These are phyloP conservation scores for Rhodamnia argentea DNA, from an alignment of 345 rosid genomes.

Conservation along the genomic window DNA sequence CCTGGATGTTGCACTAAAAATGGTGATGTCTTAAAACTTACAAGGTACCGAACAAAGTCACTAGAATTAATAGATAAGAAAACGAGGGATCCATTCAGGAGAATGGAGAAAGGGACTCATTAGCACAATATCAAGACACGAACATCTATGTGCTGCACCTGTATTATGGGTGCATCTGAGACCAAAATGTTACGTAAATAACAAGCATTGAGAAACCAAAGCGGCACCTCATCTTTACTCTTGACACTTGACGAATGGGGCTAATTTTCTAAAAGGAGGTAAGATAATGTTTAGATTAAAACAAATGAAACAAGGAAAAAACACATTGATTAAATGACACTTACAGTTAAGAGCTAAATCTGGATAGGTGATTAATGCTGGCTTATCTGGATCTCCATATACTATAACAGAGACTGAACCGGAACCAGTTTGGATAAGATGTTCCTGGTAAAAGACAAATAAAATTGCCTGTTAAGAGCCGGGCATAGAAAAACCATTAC, in stretches of 20 bases:
- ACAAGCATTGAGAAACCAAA: background rate
- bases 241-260: background rate
- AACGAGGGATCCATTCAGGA: background rate
- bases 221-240: background rate
- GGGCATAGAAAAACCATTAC: background rate
- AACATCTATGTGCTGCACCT: background rate
- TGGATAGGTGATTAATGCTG: conserved; percentile 35
- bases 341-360: conserved; percentile 36
- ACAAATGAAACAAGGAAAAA: background rate
- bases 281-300: background rate
- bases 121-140: background rate
- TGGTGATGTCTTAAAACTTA: background rate
- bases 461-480: background rate
- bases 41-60: background rate
- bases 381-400: conserved; percentile 37
- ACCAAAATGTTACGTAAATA: background rate
- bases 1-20: background rate
- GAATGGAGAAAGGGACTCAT: background rate
- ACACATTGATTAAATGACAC: background rate
- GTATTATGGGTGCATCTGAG: background rate
- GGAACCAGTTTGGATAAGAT: conserved; percentile 15
- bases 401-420: conserved; percentile 33
- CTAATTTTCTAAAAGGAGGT: background rate
- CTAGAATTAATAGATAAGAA: background rate
- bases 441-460: conserved; percentile 13